phyloP scores from a whole-genome alignment of 2,329 filamentous ascomycete species.

The Diplodia seriata region DNA sequence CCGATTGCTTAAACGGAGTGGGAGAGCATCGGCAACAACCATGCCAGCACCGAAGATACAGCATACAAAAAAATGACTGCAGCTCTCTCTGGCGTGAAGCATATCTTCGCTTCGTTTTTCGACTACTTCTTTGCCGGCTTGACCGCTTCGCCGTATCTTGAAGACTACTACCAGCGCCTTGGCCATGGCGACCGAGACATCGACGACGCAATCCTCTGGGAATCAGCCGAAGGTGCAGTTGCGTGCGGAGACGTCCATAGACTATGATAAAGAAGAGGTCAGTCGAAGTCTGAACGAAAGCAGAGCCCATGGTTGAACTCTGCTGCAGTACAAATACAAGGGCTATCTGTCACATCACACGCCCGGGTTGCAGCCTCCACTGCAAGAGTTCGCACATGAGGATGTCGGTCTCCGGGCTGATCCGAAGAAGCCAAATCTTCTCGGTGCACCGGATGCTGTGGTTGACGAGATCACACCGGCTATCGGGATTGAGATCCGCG shows the following conservation, averaged over 20 bases:
- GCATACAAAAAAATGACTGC: slow-evolving; percentile 5
- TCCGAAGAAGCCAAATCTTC: slow-evolving; percentile 52
- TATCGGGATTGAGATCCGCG: slow-evolving; percentile 47
- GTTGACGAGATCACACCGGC: slow-evolving; percentile 39
- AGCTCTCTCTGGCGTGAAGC: slow-evolving; percentile 12
- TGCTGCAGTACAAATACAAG: slow-evolving; percentile 25
- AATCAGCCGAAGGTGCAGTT: slow-evolving; percentile 26
- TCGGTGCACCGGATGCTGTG: slow-evolving; percentile 43
- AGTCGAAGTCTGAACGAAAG: background rate
- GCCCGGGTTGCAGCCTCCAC: slow-evolving; percentile 11
- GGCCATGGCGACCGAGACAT: slow-evolving; percentile 22
- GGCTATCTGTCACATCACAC: slow-evolving; percentile 22
- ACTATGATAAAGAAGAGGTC: slow-evolving; percentile 28
- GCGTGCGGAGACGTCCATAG: slow-evolving; percentile 28
- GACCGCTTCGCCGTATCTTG: slow-evolving; percentile 24
- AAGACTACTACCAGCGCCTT: slow-evolving; percentile 20
- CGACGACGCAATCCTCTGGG: slow-evolving; percentile 19
- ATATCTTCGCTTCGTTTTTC: slow-evolving; percentile 17
- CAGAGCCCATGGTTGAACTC: background rate
- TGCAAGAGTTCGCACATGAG: slow-evolving; percentile 16
- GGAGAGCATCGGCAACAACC: background rate
- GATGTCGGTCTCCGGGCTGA: slow-evolving; percentile 53
- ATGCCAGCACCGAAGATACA: background rate
- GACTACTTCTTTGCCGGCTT: slow-evolving; percentile 18
- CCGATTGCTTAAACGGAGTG: slow-evolving; percentile 10